Evolutionary conservation across 331 rosid genomes (phyloP), one percentile per base, ranked within the genome.

Genomic region (Stylosanthes scabra): DNA sequence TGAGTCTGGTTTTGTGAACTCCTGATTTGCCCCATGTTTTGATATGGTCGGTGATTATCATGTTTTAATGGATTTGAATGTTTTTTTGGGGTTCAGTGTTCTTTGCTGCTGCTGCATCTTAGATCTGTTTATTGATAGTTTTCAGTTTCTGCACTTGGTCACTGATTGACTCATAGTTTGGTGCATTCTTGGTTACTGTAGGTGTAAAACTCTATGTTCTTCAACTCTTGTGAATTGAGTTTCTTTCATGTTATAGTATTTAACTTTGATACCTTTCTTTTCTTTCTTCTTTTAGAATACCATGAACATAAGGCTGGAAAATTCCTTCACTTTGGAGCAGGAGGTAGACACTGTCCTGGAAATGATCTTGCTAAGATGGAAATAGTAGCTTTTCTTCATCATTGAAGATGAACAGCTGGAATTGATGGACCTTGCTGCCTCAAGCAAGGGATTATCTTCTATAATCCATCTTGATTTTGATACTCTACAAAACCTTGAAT

Each of bases 341-440:
- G 98, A 82, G 80, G 68, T 58, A 88, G 96, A 59, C 41, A 87
- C 67, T 93, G 98, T 77, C 98, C 97, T 0, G 98, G 98, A 62
- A 93, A 93, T 55, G 98, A 93, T 82, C 90, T 93, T 8, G 98
- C 98, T 16, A 87, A 91, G 86, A 40, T 91, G 74, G 98, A 93
- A 88, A 81, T 93, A 50, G 74, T 88, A 8, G 82, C 88, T 68
- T 93, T 93, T 75, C 97, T 93, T 47, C 98, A 93, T 45, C 31
- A 88, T 90, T 78, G 98, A 93, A 85, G 97, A 93, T 76, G 98
- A 90, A 74, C 97, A 93, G 66, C 87, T 93, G 66, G 98, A 93
- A 81, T 62, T 93, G 83, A 90, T 92, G 98, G 98, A 90, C 69
- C 68, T 88, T 78, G 98, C 96, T 67, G 93, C 86, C 57, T 76